Conservation (phyloP, 2,329 filamentous ascomycete species). For the Zymoseptoria pseudotritici region DNA sequence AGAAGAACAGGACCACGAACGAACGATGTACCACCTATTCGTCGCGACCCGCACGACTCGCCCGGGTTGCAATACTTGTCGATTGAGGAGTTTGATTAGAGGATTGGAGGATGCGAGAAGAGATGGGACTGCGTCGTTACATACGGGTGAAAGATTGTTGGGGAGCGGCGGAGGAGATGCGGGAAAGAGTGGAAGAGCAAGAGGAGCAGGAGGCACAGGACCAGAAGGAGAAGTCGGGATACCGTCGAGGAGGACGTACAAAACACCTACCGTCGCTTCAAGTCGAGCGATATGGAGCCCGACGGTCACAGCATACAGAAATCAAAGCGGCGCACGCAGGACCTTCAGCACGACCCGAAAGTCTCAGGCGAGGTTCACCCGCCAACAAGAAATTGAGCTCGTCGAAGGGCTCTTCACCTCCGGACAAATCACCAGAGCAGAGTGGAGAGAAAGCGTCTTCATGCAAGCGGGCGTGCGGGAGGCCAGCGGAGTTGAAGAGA, state of each 20-base stretch:
- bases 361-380: slow-evolving; percentile 4
- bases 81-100: slow-evolving; percentile 8
- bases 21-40: neutral
- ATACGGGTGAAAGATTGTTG: neutral
- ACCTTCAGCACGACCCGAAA: neutral
- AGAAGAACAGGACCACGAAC: too few species aligned
- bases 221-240: too few species aligned
- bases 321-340: neutral
- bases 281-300: too few species aligned
- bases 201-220: too few species aligned
- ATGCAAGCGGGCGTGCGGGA: slow-evolving; percentile 7
- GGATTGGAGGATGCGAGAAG: slow-evolving; percentile 7
- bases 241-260: too few species aligned
- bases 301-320: too few species aligned
- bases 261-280: too few species aligned
- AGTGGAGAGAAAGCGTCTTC: slow-evolving; percentile 15
- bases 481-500: slow-evolving; percentile 6
- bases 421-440: slow-evolving; percentile 12
- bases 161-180: neutral
- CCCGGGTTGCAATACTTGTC: slow-evolving; percentile 7
- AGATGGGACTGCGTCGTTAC: neutral
- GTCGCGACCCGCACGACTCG: neutral
- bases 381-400: slow-evolving; percentile 12
- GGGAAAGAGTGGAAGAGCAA: too few species aligned
- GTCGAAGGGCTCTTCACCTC: slow-evolving; percentile 13